Base-by-base conservation (phyloP, 2,329 filamentous ascomycete species). In the Fusarium keratoplasticum region DNA sequence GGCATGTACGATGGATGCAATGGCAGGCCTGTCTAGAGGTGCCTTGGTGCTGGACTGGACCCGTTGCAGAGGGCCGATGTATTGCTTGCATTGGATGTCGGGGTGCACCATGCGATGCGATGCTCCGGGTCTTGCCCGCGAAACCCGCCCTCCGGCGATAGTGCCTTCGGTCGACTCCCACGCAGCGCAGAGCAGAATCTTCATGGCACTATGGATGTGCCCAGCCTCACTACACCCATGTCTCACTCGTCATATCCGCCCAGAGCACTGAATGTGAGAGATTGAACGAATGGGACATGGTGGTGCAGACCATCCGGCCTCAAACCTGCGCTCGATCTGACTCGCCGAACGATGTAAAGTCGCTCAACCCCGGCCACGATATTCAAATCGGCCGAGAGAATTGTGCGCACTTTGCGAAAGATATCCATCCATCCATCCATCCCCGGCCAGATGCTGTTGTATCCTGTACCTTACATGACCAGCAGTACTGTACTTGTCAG, bases 321-420 rank as follows among this genome's bases (percentile, higher is more conserved):
- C 73, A 78, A 78, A 74, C 61, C 64, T 77, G 75, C 76, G 76
- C 76, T 77, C 61, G 60, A 76, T 78, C 71, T 77, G 66, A 75
- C 73, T 78, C 75, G 73, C 76, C 71, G 64, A 62, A 69, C 65
- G 58, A 69, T 66, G 58, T 31, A 71, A 68, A 58, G 55, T 64
- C 58, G 62, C 70, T 67, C 64, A 61, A 69, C 67, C 68, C 69
- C 42, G 69, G 62, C 58, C 57, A 71, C 64, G 58, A 65, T 65
- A 64, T 62, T 72, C 71, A 72, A 76, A 74, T 69, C 70, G 72
- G 69, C 67, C 70, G 71, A 78, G 69, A 71, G 64, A 70, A 76
- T 69, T 50, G 68, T 36, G 63, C 71, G 63, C 66, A 60, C 47
- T 69, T 67, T 66, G 47, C 64, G 31, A 62, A 64, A 60, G 61